Evolutionary conservation across 768 basidiomycete species (phyloP).

Genomic region (Russula virescens): DNA sequence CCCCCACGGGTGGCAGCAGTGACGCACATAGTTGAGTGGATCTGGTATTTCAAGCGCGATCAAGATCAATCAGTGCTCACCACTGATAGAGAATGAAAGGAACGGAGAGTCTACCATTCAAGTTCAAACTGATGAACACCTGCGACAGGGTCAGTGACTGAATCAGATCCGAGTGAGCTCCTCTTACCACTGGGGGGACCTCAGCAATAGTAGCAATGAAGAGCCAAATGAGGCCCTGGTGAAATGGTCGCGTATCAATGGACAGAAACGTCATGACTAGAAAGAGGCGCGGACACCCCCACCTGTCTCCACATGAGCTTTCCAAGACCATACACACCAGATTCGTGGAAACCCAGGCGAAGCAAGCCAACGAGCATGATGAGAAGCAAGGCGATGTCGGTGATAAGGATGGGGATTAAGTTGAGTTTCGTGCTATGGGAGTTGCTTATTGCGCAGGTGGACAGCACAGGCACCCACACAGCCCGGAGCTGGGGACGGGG

Average conservation of each 20-base stretch:
- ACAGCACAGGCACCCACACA: neutral
- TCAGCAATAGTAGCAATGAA: neutral
- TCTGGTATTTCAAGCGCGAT: neutral
- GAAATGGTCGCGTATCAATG: neutral
- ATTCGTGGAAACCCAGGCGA: neutral
- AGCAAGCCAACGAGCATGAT: neutral
- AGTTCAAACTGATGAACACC: neutral
- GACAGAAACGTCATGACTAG: neutral
- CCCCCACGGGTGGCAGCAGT: neutral
- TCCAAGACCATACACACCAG: neutral
- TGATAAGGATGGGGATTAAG: neutral
- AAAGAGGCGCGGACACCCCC: neutral
- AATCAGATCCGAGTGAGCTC: no score
- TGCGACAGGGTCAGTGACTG: neutral
- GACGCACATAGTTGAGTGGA: neutral
- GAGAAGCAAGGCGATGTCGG: neutral
- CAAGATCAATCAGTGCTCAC: neutral
- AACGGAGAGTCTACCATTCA: neutral
- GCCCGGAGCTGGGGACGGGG: neutral
- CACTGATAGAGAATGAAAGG: no score
- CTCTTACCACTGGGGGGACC: neutral
- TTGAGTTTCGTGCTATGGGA: neutral
- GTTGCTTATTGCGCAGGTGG: neutral
- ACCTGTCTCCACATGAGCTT: neutral
- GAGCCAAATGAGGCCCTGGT: neutral